phyloP scores from a whole-genome alignment of 371 early-diverging fungal genomes.

The Gilbertella persicaria region DNA sequence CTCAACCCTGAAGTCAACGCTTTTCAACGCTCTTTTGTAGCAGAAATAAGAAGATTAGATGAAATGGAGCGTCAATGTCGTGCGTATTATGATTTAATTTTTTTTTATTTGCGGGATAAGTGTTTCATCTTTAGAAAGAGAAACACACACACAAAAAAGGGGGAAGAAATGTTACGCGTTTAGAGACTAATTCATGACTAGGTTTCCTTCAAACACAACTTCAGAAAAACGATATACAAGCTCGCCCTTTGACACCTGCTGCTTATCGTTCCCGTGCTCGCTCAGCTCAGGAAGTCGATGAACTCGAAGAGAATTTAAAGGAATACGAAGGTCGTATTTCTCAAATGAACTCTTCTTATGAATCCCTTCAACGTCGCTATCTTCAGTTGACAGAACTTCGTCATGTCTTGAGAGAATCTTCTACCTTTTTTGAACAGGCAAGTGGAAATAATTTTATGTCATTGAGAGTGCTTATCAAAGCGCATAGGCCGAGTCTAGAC shows the following conservation, averaged over 20 bases:
- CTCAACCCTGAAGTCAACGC: constrained; percentile 94
- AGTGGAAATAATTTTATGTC: neutral
- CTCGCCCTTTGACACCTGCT: constrained; percentile 59
- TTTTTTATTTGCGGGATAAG: neutral
- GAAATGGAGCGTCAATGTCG: constrained; percentile 94
- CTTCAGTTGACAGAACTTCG: constrained; percentile 89
- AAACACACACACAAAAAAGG: neutral
- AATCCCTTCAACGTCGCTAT: constrained; percentile 81
- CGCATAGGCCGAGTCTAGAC: constrained; percentile 54
- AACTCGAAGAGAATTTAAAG: constrained; percentile 81
- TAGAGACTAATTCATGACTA: constrained; percentile 23
- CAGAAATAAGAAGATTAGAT: constrained; percentile 88
- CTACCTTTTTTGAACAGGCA: constrained; percentile 79
- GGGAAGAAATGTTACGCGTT: constrained; percentile 5
- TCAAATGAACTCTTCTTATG: constrained; percentile 88
- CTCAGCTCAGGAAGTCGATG: constrained; percentile 92
- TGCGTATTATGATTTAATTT: constrained; percentile 37
- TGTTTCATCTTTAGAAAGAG: neutral
- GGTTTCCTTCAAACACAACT: constrained; percentile 84
- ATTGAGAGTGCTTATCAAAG: neutral
- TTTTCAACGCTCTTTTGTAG: constrained; percentile 96
- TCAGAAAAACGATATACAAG: constrained; percentile 75
- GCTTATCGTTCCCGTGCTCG: constrained; percentile 67
- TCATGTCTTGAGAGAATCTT: constrained; percentile 88
- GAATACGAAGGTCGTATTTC: constrained; percentile 82